Conservation (phyloP, 768 basidiomycete species). For the Russula compacta region DNA sequence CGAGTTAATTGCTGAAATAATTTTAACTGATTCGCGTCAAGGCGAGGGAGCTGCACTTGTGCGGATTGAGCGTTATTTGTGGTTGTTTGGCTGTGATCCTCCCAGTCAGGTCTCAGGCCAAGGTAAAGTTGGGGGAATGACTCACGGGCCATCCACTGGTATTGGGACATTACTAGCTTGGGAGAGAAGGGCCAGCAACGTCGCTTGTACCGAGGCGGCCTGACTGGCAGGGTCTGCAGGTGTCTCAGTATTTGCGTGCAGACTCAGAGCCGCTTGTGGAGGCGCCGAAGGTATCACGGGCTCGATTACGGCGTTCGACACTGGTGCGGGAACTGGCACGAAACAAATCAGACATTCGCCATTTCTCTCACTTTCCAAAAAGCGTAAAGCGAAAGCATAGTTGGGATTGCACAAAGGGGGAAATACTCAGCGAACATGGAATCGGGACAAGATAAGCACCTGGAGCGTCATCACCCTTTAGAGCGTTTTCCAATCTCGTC, state of each 20-base stretch:
- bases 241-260: slow-evolving; percentile 23
- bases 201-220: slow-evolving; percentile 44
- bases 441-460: slow-evolving; percentile 71
- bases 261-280: slow-evolving; percentile 18
- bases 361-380: slow-evolving; percentile 45
- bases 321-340: slow-evolving; percentile 21
- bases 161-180: slow-evolving; percentile 47
- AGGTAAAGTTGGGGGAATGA: background rate
- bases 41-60: slow-evolving; percentile 26
- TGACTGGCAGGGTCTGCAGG: slow-evolving; percentile 22
- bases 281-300: slow-evolving; percentile 11
- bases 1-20: slow-evolving; percentile 71
- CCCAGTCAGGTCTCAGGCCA: background rate
- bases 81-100: slow-evolving; percentile 45
- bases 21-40: slow-evolving; percentile 53
- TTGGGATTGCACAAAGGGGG: slow-evolving; percentile 58
- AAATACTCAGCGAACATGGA: slow-evolving; percentile 77
- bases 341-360: slow-evolving; percentile 44
- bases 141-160: slow-evolving; percentile 33
- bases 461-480: slow-evolving; percentile 59
- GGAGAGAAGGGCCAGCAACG: slow-evolving; percentile 59
- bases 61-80: slow-evolving; percentile 40
- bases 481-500: slow-evolving; percentile 58
- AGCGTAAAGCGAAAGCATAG: slow-evolving; percentile 39
- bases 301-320: slow-evolving; percentile 18